phyloP scores from a whole-genome alignment of 768 basidiomycete species.

The Lactifluus piperatus region DNA sequence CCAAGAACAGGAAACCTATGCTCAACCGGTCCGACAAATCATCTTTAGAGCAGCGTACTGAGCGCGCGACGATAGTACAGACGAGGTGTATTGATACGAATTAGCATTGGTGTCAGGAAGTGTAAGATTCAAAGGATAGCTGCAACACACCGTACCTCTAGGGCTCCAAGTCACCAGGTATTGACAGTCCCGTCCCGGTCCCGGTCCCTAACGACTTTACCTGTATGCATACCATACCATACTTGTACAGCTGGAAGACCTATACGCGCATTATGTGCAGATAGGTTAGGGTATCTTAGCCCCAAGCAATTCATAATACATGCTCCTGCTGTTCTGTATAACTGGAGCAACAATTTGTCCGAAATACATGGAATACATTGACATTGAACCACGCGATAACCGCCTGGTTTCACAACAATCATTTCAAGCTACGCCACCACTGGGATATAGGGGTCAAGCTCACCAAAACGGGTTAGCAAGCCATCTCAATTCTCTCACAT shows the following conservation, averaged over 20 bases:
- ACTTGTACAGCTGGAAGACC: background rate
- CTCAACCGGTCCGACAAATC: background rate
- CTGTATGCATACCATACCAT: background rate
- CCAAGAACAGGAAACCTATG: background rate
- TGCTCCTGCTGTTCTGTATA: background rate
- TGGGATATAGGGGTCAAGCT: background rate
- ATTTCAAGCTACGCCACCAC: background rate
- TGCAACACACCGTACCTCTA: background rate
- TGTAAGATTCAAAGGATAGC: background rate
- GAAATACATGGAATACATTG: background rate
- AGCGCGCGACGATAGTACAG: background rate
- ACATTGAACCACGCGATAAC: background rate
- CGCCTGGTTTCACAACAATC: slow-evolving; percentile 1
- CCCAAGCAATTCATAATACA: background rate
- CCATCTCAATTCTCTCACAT: background rate
- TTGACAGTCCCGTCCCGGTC: too few species aligned
- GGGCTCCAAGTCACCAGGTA: background rate
- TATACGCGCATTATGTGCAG: background rate
- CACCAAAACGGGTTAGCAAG: slow-evolving; percentile 2
- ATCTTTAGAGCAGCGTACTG: background rate
- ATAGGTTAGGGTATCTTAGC: background rate
- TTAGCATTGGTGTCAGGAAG: background rate
- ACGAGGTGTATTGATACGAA: background rate
- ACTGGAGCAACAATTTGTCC: background rate
- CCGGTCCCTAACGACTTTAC: too few species aligned